These are phyloP conservation scores for Phylloboletellus chloephorus DNA, from an alignment of 1,284 basidiomycete genomes.

Conservation along the genomic window DNA sequence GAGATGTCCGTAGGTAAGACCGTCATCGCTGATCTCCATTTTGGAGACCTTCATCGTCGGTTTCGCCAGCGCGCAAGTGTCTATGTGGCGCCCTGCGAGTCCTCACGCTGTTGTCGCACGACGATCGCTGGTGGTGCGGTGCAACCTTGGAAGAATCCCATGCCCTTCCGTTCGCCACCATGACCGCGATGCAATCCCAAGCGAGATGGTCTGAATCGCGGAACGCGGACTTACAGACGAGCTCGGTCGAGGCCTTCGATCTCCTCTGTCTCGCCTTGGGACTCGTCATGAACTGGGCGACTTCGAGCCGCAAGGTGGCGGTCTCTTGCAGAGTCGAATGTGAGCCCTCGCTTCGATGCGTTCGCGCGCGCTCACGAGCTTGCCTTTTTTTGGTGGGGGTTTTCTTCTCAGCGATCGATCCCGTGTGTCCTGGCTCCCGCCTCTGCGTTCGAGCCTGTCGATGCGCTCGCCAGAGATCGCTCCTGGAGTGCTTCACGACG, in stretches of 20 bases:
- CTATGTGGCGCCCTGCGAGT: constrained; percentile 55
- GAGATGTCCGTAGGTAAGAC: constrained; percentile 15
- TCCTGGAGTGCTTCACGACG: constrained; percentile 32
- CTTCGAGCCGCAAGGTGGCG: constrained; percentile 45
- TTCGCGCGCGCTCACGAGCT: constrained; percentile 1
- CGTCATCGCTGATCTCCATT: background rate
- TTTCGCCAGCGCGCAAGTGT: constrained; percentile 40
- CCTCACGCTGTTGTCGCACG: constrained; percentile 64
- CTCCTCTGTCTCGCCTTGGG: constrained; percentile 65
- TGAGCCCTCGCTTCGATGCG: constrained; percentile 28
- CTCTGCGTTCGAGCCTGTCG: constrained; percentile 45
- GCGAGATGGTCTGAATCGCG: constrained; percentile 20
- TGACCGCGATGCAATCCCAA: constrained; percentile 40
- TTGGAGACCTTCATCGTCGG: background rate
- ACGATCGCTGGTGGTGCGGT: constrained; percentile 48
- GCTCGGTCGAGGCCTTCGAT: constrained; percentile 46
- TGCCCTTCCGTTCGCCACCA: constrained; percentile 43
- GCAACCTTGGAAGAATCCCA: constrained; percentile 41
- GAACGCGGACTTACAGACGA: constrained; percentile 9
- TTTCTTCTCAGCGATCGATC: constrained; percentile 38
- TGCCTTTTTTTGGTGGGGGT: no score
- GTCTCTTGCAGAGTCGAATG: constrained; percentile 42
- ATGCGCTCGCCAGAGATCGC: constrained; percentile 40
- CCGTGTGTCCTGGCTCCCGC: constrained; percentile 43
- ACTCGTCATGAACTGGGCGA: constrained; percentile 66